A percentile compares a stretch with the other conserved stretches of the same genome.
Evolutionary conservation across 164 flowering plant genomes (phyloP).

Genomic region (Liriodendron chinense): DNA sequence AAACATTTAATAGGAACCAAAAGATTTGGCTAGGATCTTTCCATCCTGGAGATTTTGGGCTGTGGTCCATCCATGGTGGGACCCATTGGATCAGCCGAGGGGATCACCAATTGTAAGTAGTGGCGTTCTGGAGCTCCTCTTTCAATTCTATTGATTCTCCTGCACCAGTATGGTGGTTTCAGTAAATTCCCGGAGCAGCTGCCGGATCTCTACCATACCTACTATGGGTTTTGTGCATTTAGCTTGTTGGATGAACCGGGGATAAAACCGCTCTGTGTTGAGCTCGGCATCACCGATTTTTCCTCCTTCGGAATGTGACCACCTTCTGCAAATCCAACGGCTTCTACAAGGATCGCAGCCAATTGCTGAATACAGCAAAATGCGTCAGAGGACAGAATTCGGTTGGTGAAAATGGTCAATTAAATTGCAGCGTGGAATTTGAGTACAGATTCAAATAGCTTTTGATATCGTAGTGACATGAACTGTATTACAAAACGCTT

Average conservation of each 20-base stretch:
- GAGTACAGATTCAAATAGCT: neutral
- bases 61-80: neutral
- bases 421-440: too few species aligned
- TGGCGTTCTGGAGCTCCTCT: neutral
- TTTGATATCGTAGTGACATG: neutral
- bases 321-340: neutral
- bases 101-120: neutral
- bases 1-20: too few species aligned
- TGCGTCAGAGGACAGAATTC: neutral
- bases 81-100: neutral
- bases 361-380: too few species aligned
- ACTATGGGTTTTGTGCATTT: conserved; percentile 77
- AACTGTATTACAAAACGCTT: neutral
- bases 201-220: conserved; percentile 91
- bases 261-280: conserved; percentile 48
- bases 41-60: neutral
- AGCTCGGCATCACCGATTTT: conserved; percentile 60
- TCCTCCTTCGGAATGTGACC: conserved; percentile 34
- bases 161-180: conserved; percentile 86
- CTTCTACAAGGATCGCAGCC: neutral
- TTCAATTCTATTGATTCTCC: conserved; percentile 6
- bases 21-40: too few species aligned
- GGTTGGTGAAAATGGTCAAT: neutral
- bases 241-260: conserved; percentile 79
- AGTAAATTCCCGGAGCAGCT: conserved; percentile 67